phyloP scores from a whole-genome alignment of 2,329 filamentous ascomycete species.

The Allantophomopsis lycopodina region DNA sequence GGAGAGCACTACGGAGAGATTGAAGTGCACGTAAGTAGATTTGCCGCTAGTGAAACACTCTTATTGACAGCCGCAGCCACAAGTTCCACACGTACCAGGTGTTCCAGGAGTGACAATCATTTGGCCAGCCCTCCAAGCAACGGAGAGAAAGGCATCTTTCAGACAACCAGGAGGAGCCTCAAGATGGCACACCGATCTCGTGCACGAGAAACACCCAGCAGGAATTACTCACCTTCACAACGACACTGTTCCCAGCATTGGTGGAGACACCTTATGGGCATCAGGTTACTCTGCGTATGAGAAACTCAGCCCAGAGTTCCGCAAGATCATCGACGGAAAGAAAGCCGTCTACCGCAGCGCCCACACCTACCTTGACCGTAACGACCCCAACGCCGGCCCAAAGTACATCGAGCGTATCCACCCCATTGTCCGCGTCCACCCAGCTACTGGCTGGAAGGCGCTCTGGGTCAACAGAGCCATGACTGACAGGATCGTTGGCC shows the following conservation, averaged over 20 bases:
- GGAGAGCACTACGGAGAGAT: conserved; percentile 50
- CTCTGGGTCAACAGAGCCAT: conserved; percentile 60
- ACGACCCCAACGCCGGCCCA: conserved; percentile 44
- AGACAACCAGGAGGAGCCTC: conserved; percentile 54
- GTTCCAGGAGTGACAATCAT: conserved; percentile 51
- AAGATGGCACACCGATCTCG: conserved; percentile 56
- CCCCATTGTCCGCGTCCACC: conserved; percentile 56
- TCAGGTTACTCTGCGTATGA: conserved; percentile 60
- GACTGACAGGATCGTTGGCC: conserved; percentile 53
- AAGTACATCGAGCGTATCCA: conserved; percentile 54
- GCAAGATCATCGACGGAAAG: conserved; percentile 54
- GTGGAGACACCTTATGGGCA: conserved; percentile 63
- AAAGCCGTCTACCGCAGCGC: conserved; percentile 52
- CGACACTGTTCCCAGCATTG: conserved; percentile 41
- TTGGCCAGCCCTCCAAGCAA: conserved; percentile 55
- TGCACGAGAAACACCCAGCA: conserved; percentile 57
- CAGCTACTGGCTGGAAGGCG: conserved; percentile 61
- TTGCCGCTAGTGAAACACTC: background rate
- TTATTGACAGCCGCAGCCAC: conserved; percentile 32
- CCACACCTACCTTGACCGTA: conserved; percentile 52
- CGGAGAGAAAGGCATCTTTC: conserved; percentile 46
- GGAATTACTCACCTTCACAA: conserved; percentile 60
- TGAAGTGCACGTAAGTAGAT: conserved; percentile 37
- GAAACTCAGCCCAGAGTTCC: conserved; percentile 57
- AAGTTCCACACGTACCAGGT: conserved; percentile 58